These are phyloP conservation scores for Pelargonium citronellum DNA, from an alignment of 441 rosid genomes.

Conservation along the genomic window DNA sequence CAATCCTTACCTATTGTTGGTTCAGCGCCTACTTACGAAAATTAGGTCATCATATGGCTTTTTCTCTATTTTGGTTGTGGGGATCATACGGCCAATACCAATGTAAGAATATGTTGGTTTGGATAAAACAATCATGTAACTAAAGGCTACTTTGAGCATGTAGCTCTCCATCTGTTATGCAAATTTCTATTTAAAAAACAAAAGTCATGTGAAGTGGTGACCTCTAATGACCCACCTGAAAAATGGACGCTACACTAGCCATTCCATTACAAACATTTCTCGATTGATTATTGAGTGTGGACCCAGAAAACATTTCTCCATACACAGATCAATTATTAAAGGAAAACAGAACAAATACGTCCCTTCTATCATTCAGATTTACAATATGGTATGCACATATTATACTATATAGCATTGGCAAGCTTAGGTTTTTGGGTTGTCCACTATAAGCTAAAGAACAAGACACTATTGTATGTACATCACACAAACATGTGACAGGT, in stretches of 20 bases:
- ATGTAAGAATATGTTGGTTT: neutral
- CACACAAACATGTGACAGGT: neutral
- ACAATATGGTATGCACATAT: neutral
- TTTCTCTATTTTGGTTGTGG: neutral
- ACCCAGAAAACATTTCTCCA: constrained; percentile 11
- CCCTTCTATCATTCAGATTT: neutral
- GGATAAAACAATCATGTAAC: no score
- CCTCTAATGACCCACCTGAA: neutral
- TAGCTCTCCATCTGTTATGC: constrained; percentile 8
- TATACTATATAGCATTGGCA: no score
- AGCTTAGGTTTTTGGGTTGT: neutral
- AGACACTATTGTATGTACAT: neutral
- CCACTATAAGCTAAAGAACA: neutral
- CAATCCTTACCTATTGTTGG: neutral
- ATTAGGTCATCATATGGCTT: neutral
- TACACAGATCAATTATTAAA: constrained; percentile 25
- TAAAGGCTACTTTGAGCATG: constrained; percentile 6
- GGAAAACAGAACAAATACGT: neutral
- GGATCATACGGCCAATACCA: neutral
- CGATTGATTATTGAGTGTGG: constrained; percentile 13
- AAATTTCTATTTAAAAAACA: neutral
- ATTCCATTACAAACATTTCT: constrained; percentile 1
- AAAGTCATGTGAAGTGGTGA: constrained; percentile 3
- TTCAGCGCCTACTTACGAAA: neutral
- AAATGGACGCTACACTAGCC: neutral